phyloP scores from a whole-genome alignment of 257 asterid genomes.

The Plantago ovata region DNA sequence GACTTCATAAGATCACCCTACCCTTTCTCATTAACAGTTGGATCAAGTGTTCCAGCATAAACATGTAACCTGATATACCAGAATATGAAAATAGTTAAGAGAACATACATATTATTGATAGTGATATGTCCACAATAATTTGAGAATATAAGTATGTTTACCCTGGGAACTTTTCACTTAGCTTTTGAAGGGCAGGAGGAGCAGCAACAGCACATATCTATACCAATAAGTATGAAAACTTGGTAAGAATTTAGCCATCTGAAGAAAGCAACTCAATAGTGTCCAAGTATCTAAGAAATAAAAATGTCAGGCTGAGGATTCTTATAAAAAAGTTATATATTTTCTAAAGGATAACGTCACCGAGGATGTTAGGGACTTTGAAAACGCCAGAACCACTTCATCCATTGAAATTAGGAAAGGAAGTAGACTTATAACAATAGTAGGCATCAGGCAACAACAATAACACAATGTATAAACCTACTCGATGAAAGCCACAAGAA shows the following conservation, averaged over 20 bases:
- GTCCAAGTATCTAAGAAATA: neutral
- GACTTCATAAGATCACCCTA: conserved; percentile 20
- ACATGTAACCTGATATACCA: conserved; percentile 74
- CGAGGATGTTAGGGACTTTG: conserved; percentile 2
- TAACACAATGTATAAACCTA: neutral
- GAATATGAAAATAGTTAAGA: conserved; percentile 5
- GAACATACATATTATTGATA: neutral
- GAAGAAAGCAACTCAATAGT: neutral
- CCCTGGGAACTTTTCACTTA: conserved; percentile 88
- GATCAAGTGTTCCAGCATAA: conserved; percentile 84
- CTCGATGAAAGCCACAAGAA: too few relatives aligned
- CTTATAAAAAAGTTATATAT: too few relatives aligned
- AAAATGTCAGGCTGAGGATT: neutral
- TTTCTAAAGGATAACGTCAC: neutral
- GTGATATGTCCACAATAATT: neutral
- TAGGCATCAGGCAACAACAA: neutral
- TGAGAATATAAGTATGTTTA: conserved; percentile 25
- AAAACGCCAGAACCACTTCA: neutral
- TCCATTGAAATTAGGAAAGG: neutral
- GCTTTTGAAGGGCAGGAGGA: conserved; percentile 85
- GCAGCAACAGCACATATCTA: conserved; percentile 90
- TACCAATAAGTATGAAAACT: conserved; percentile 17
- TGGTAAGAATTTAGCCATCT: conserved; percentile 7
- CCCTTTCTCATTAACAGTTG: conserved; percentile 81
- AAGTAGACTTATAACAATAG: neutral